Evolutionary conservation across 305 asterid species (phyloP).

Genomic region (Rubia tinctorum): DNA sequence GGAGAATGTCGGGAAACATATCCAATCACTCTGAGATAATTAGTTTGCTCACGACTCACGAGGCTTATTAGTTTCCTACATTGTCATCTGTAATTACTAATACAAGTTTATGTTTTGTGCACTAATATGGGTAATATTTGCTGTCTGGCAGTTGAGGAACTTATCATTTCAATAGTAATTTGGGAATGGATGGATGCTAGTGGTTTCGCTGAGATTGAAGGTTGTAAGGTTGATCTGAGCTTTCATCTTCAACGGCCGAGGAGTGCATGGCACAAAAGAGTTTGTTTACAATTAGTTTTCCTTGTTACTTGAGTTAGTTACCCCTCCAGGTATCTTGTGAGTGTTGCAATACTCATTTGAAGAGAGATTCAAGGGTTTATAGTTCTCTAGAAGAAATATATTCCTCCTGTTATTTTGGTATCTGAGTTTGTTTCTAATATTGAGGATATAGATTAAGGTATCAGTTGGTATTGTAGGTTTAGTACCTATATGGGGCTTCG

Average conservation of each 20-base stretch:
- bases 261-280: not conserved
- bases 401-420: constrained; percentile 8
- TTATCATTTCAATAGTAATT: not conserved
- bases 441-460: constrained; percentile 6
- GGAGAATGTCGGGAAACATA: not conserved
- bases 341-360: not conserved
- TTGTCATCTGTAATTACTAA: not conserved
- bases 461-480: not conserved
- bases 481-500: constrained; percentile 8
- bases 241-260: not conserved
- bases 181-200: constrained; percentile 6
- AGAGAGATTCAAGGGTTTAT: not conserved
- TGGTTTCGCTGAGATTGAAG: not conserved
- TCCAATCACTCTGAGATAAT: not conserved
- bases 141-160: constrained; percentile 10
- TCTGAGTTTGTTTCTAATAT: not conserved
- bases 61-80: not conserved
- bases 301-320: not conserved
- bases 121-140: not conserved
- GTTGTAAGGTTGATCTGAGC: constrained; percentile 5
- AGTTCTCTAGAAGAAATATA: not conserved
- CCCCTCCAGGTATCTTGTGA: not conserved
- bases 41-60: not conserved
- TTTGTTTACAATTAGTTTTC: not conserved
- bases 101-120: not conserved